A percentile compares a stretch with the other conserved stretches of the same genome.
phyloP scores from a whole-genome alignment of 2,329 filamentous ascomycete genomes.

The Epichloe festucae region DNA sequence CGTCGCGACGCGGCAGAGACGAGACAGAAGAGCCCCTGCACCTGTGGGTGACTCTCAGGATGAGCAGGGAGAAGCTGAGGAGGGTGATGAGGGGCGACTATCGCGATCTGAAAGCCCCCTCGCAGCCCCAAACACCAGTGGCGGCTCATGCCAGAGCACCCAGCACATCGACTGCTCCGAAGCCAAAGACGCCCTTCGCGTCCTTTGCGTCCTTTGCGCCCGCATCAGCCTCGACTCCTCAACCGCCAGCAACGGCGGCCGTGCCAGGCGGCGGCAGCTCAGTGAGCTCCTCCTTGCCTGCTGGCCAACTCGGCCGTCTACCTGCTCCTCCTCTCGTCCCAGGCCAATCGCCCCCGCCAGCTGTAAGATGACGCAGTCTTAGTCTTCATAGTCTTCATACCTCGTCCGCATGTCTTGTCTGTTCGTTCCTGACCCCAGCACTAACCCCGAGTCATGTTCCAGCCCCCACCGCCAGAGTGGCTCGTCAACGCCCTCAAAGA shows the following conservation, averaged over 20 bases:
- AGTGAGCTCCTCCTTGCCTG: slow-evolving; percentile 26
- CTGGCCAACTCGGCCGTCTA: slow-evolving; percentile 50
- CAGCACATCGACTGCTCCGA: slow-evolving; percentile 17
- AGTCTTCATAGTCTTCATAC: too few species aligned
- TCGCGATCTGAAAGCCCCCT: slow-evolving; percentile 24
- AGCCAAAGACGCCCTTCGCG: slow-evolving; percentile 20
- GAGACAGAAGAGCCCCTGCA: slow-evolving; percentile 65
- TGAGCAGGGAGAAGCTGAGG: slow-evolving; percentile 58
- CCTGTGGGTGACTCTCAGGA: slow-evolving; percentile 61
- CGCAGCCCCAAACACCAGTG: slow-evolving; percentile 22
- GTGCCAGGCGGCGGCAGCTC: slow-evolving; percentile 16
- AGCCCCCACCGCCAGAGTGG: slow-evolving; percentile 85
- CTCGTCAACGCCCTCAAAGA: slow-evolving; percentile 60
- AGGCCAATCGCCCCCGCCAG: slow-evolving; percentile 40
- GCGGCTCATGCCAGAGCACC: slow-evolving; percentile 19
- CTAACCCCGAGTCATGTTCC: not conserved
- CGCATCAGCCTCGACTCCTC: slow-evolving; percentile 25
- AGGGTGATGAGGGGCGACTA: slow-evolving; percentile 47
- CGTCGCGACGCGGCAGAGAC: slow-evolving; percentile 54
- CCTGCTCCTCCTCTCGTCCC: slow-evolving; percentile 51
- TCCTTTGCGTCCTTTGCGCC: slow-evolving; percentile 9
- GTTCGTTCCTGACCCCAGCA: not conserved
- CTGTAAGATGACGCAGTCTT: slow-evolving; percentile 39
- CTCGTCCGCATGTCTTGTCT: not conserved
- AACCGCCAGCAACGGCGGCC: slow-evolving; percentile 10